Conservation (phyloP, 1,139 yeast genomes). For the Yueomyces sp. region DNA sequence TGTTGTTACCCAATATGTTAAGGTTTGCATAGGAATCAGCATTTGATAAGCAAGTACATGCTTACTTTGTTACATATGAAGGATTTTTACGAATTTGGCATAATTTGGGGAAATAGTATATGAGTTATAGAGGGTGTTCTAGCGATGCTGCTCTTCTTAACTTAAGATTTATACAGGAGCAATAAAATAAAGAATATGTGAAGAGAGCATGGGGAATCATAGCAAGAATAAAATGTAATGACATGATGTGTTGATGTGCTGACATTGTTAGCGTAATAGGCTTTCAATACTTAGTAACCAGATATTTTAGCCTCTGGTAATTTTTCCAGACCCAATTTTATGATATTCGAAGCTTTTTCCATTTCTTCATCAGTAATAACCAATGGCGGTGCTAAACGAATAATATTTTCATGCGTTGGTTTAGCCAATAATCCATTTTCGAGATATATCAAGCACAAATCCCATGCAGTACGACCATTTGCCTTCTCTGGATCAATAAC, state of each 20-base stretch:
- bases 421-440: slow-evolving; percentile 84
- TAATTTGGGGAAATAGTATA: too few relatives aligned
- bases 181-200: too few relatives aligned
- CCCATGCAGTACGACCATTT: slow-evolving; percentile 93
- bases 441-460: slow-evolving; percentile 80
- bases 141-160: too few relatives aligned
- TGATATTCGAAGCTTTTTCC: slow-evolving; percentile 65
- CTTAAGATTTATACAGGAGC: too few relatives aligned
- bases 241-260: background rate
- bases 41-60: too few relatives aligned
- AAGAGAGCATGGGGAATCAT: too few relatives aligned
- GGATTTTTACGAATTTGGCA: too few relatives aligned
- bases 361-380: slow-evolving; percentile 83
- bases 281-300: slow-evolving; percentile 2
- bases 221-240: too few relatives aligned
- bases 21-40: too few relatives aligned
- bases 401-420: slow-evolving; percentile 93
- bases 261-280: background rate
- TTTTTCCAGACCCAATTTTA: slow-evolving; percentile 33
- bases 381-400: slow-evolving; percentile 92
- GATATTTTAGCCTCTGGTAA: slow-evolving; percentile 5
- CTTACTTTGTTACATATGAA: too few relatives aligned
- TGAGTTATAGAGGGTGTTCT: too few relatives aligned
- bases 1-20: too few relatives aligned
- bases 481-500: slow-evolving; percentile 79